Conservation (phyloP, 805 yeast genomes). For the Pichia occidentalis region DNA sequence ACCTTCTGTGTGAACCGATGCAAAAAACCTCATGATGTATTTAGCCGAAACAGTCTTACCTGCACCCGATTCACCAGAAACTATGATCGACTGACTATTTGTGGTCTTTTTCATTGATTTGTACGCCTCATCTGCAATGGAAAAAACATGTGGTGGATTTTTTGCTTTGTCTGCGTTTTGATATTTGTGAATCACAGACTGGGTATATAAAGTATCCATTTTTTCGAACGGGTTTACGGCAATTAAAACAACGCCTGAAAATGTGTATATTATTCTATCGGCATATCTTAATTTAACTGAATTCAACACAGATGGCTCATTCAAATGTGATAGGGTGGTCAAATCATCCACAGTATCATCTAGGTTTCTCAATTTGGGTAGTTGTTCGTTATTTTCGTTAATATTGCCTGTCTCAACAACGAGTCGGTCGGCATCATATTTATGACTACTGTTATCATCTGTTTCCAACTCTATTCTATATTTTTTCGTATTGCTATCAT, state of each 20-base stretch:
- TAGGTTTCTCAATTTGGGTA: constrained; percentile 85
- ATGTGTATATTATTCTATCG: constrained; percentile 86
- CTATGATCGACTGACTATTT: constrained; percentile 90
- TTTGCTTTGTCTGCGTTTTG: constrained; percentile 90
- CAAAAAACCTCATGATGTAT: constrained; percentile 95
- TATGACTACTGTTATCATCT: constrained; percentile 40
- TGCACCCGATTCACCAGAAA: constrained; percentile 98
- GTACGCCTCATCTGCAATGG: constrained; percentile 96
- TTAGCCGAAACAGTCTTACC: constrained; percentile 97
- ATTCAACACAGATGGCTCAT: constrained; percentile 94
- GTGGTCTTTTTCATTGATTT: constrained; percentile 81
- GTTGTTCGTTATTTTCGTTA: constrained; percentile 45
- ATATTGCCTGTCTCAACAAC: constrained; percentile 43
- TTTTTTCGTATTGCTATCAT: constrained; percentile 27
- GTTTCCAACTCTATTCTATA: constrained; percentile 45
- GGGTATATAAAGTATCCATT: constrained; percentile 81
- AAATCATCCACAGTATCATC: constrained; percentile 94
- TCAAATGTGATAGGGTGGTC: constrained; percentile 83
- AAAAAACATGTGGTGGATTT: constrained; percentile 92
- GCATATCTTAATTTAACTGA: constrained; percentile 88
- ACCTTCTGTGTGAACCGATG: constrained; percentile 66
- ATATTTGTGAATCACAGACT: constrained; percentile 87
- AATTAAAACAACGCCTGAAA: constrained; percentile 92
- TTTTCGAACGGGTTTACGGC: constrained; percentile 95
- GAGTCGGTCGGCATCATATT: too few species aligned